phyloP scores from a whole-genome alignment of 1,284 basidiomycete genomes.

The Sporisorium iseilematis-ciliati region DNA sequence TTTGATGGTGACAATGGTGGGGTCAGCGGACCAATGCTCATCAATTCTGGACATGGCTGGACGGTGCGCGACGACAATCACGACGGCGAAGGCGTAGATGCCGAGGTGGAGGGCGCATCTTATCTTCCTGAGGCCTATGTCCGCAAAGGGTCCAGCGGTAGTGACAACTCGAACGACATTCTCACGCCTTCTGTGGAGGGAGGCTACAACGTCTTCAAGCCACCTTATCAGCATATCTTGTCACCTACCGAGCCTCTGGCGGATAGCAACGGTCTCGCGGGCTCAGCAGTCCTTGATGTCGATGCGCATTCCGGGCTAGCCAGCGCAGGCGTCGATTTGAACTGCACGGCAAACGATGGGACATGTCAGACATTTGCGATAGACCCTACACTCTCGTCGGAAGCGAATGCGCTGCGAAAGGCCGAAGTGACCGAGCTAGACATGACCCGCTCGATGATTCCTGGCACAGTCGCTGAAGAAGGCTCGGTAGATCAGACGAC shows the following conservation, averaged over 20 bases:
- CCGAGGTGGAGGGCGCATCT: constrained; percentile 12
- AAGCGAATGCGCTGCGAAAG: constrained; percentile 44
- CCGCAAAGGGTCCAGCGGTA: constrained; percentile 37
- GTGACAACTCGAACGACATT: constrained; percentile 43
- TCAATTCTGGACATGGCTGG: constrained; percentile 59
- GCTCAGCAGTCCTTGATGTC: neutral
- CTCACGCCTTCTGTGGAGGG: constrained; percentile 64
- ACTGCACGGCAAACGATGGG: neutral
- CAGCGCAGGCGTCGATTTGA: neutral
- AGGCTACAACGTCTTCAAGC: constrained; percentile 64
- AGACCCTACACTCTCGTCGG: constrained; percentile 29
- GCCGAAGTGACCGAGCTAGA: constrained; percentile 30
- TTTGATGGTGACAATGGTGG: constrained; percentile 9
- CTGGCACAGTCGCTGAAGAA: neutral
- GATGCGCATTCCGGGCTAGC: neutral
- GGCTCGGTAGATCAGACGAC: constrained; percentile 6
- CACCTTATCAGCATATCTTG: constrained; percentile 54
- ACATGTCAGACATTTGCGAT: constrained; percentile 38
- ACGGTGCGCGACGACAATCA: constrained; percentile 20
- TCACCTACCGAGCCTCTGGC: constrained; percentile 18
- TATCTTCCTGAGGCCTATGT: constrained; percentile 33
- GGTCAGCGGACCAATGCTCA: constrained; percentile 27
- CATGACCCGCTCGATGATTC: neutral
- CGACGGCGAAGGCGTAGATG: constrained; percentile 4
- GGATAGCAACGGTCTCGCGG: neutral